These are phyloP conservation scores for Purshia tridentata DNA, from an alignment of 306 rosid genomes.

Conservation along the genomic window DNA sequence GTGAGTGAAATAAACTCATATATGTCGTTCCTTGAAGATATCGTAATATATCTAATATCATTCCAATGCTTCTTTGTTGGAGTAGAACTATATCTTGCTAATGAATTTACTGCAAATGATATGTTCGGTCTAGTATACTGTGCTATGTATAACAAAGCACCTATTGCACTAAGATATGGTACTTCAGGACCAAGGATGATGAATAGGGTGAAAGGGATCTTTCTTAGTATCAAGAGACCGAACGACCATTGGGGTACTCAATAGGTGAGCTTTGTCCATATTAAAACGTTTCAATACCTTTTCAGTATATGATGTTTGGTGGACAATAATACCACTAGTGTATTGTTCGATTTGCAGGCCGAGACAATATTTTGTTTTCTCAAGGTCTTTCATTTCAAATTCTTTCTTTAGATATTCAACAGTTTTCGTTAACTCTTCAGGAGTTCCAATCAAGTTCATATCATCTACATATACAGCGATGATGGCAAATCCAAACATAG, in stretches of 20 bases:
- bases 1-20: too few species aligned
- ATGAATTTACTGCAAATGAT: neutral
- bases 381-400: conserved; percentile 1
- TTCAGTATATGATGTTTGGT: too few species aligned
- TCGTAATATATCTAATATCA: too few species aligned
- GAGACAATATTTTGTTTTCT: neutral
- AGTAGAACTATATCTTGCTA: neutral
- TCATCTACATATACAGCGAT: too few species aligned
- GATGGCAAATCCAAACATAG: too few species aligned
- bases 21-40: too few species aligned
- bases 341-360: too few species aligned
- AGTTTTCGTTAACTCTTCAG: neutral
- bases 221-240: neutral
- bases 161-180: conserved; percentile 13
- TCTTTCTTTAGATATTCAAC: neutral
- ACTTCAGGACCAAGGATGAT: conserved; percentile 1
- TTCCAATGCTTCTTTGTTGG: too few species aligned
- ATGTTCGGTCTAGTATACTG: neutral
- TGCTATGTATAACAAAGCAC: neutral
- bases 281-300: too few species aligned
- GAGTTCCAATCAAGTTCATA: neutral
- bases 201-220: neutral
- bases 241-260: neutral
- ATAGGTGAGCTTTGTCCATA: neutral
- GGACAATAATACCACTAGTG: too few species aligned